phyloP scores from a whole-genome alignment of 176 grass and related monocot species.

The Triticum dicoccoides region DNA sequence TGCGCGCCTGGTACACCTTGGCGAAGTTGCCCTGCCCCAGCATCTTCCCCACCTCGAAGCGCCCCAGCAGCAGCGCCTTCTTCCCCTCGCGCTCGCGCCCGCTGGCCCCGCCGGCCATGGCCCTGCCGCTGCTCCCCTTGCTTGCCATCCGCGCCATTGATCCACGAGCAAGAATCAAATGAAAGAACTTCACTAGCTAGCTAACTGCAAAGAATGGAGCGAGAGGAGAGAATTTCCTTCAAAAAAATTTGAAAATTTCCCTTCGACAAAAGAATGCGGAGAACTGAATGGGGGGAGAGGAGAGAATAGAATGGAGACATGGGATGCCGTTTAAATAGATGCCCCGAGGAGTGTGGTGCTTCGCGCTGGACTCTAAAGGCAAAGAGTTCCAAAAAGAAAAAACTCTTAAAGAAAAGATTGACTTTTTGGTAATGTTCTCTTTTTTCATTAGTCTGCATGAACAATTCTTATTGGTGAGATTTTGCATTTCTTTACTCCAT shows the following conservation, averaged over 20 bases:
- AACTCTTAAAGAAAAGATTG: conserved; percentile 28
- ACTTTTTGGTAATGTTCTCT: not conserved
- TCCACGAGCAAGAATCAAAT: not conserved
- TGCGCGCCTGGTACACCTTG: conserved; percentile 90
- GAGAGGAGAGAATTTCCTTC: not conserved
- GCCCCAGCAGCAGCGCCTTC: conserved; percentile 64
- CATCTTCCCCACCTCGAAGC: conserved; percentile 80
- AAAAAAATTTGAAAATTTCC: not conserved
- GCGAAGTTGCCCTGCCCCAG: conserved; percentile 91
- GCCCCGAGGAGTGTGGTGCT: conserved; percentile 9
- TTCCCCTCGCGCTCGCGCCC: conserved; percentile 23
- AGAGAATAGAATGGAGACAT: conserved; percentile 17
- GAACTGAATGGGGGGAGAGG: not conserved
- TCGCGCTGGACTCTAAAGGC: not conserved
- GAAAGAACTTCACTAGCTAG: not conserved
- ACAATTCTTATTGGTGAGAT: not conserved
- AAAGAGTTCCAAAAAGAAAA: not conserved
- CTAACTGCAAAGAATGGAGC: not conserved
- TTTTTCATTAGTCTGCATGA: not conserved
- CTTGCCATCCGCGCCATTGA: conserved; percentile 36
- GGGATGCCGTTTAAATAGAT: conserved; percentile 21
- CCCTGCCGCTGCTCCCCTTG: conserved; percentile 23
- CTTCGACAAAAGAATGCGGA: not conserved
- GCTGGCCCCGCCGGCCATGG: not conserved
- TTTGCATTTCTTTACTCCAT: not conserved